Conservation (phyloP, 208 protist species). For the Leishmania tarentolae region DNA sequence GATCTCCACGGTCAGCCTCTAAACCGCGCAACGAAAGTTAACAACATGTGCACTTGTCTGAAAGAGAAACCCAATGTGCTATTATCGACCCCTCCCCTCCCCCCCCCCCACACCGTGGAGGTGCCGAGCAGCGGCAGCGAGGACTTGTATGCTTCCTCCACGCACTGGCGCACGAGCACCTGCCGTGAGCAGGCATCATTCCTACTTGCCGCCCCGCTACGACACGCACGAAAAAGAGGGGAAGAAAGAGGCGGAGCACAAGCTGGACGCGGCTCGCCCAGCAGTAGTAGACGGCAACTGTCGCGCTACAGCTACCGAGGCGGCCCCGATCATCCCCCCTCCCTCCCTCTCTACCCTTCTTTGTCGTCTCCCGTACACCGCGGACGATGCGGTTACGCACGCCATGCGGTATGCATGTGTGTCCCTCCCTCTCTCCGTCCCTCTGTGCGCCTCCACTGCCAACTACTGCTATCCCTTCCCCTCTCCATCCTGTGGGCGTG, state of each 20-base stretch:
- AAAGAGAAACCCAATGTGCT: not conserved
- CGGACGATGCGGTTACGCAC: not conserved
- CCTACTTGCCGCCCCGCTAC: not conserved
- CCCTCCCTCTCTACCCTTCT: not conserved
- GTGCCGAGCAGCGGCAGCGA: not conserved
- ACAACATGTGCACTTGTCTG: not conserved
- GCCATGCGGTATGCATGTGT: not conserved
- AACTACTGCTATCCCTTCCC: not conserved
- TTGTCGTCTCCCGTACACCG: not conserved
- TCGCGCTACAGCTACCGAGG: not conserved
- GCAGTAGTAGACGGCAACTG: not conserved
- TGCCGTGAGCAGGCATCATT: not conserved
- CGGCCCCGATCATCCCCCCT: not conserved
- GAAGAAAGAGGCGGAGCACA: not conserved
- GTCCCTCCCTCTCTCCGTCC: conserved; percentile 10
- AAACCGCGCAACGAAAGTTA: not conserved
- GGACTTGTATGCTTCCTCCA: not conserved
- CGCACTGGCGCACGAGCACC: not conserved
- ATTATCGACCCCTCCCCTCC: not conserved
- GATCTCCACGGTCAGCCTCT: not conserved
- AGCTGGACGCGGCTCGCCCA: not conserved
- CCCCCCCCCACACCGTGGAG: no score
- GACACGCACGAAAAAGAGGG: not conserved
- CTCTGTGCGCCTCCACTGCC: not conserved
- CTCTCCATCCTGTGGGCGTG: not conserved